Percentiles rank a stretch among this genome's conserved stretches.
Evolutionary conservation across 805 yeast species (phyloP).

Genomic region (Lachancea kluyveri): DNA sequence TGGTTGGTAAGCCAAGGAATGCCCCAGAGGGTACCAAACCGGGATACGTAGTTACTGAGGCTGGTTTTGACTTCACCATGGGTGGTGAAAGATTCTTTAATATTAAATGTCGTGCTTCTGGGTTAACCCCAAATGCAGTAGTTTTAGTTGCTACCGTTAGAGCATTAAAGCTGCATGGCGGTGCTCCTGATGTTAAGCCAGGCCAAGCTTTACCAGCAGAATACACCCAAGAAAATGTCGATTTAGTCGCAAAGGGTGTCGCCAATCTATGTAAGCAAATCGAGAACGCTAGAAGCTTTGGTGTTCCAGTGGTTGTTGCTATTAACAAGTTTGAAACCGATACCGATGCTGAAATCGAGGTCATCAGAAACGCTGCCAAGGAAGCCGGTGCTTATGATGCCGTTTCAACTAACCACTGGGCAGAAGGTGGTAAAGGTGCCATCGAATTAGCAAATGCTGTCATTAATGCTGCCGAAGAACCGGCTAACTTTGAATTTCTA

Average conservation of each 20-base stretch:
- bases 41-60: conserved; percentile 94
- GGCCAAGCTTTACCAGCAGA: conserved; percentile 82
- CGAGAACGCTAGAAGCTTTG: conserved; percentile 73
- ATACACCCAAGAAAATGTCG: conserved; percentile 76
- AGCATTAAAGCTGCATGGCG: conserved; percentile 96
- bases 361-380: conserved; percentile 72
- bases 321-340: conserved; percentile 84
- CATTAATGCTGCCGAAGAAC: conserved; percentile 54
- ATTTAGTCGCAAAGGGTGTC: conserved; percentile 70
- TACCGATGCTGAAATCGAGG: conserved; percentile 69
- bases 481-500: conserved; percentile 49
- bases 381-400: conserved; percentile 94
- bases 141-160: conserved; percentile 94
- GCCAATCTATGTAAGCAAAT: conserved; percentile 89
- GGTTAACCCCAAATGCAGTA: conserved; percentile 80
- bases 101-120: conserved; percentile 91
- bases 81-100: conserved; percentile 97
- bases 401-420: conserved; percentile 90
- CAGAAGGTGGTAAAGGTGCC: conserved; percentile 91
- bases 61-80: conserved; percentile 98
- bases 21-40: conserved; percentile 34
- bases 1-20: conserved; percentile 62
- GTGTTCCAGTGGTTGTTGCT: conserved; percentile 92
- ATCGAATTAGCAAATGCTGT: conserved; percentile 79
- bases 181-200: conserved; percentile 94